Evolutionary conservation across 345 rosid species (phyloP).

Genomic region (Euphorbia pulcherrima): DNA sequence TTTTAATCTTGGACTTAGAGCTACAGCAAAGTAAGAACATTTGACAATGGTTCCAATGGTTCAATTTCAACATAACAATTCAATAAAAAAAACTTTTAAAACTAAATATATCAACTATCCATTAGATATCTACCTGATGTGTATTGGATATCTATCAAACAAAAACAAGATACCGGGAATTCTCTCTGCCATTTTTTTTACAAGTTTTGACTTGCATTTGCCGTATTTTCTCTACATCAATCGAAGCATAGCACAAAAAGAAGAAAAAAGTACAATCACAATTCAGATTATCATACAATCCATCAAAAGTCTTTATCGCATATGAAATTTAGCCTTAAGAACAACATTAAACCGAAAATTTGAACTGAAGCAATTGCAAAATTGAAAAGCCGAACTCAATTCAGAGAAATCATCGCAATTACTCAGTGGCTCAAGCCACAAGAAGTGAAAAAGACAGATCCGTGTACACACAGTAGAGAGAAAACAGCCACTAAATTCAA

Average conservation of each 20-base stretch:
- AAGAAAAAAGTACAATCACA: neutral
- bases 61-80: no score
- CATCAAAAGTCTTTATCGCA: neutral
- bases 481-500: neutral
- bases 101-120: no score
- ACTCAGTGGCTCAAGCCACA: neutral
- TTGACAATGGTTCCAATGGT: no score
- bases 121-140: no score
- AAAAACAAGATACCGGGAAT: neutral
- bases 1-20: no score
- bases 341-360: neutral
- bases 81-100: neutral
- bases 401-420: neutral
- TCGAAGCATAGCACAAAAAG: neutral
- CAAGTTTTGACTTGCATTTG: neutral
- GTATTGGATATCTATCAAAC: no score
- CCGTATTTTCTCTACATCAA: neutral
- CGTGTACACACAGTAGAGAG: conserved; percentile 10
- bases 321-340: no score
- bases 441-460: neutral
- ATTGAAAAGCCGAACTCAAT: neutral
- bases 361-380: neutral
- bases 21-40: no score
- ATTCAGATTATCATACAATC: neutral
- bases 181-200: neutral